Evolutionary conservation across 345 rosid species (phyloP).

Genomic region (Citrus medica): DNA sequence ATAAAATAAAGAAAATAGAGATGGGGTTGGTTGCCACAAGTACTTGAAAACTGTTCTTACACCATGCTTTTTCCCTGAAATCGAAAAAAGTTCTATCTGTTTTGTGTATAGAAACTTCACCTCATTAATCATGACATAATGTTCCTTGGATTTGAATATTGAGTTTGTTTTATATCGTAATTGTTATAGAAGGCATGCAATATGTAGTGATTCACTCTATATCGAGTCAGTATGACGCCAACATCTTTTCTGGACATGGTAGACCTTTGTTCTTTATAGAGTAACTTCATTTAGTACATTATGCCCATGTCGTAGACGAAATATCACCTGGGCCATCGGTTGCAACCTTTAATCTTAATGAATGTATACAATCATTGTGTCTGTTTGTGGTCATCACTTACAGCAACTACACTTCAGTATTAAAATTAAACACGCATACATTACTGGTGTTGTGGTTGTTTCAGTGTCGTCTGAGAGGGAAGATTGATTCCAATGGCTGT

Average conservation of each 20-base stretch:
- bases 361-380: background rate
- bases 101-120: background rate
- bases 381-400: background rate
- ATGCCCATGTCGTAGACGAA: background rate
- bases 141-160: background rate
- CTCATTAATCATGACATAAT: background rate
- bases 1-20: background rate
- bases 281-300: background rate
- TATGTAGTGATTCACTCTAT: background rate
- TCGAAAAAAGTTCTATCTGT: background rate
- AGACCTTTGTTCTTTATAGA: background rate
- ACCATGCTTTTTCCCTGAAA: background rate
- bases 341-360: background rate
- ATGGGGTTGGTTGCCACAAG: background rate
- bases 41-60: background rate
- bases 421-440: background rate
- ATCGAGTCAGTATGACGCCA: too few relatives aligned
- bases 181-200: background rate
- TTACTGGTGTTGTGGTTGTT: conserved; percentile 10
- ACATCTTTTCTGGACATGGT: background rate
- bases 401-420: background rate
- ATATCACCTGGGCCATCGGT: background rate
- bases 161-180: background rate
- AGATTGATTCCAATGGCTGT: conserved; percentile 91
- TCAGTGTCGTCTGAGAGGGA: conserved; percentile 93